Evolutionary conservation across 2,329 filamentous ascomycete species (phyloP).

Genomic region (Fusarium clavum): DNA sequence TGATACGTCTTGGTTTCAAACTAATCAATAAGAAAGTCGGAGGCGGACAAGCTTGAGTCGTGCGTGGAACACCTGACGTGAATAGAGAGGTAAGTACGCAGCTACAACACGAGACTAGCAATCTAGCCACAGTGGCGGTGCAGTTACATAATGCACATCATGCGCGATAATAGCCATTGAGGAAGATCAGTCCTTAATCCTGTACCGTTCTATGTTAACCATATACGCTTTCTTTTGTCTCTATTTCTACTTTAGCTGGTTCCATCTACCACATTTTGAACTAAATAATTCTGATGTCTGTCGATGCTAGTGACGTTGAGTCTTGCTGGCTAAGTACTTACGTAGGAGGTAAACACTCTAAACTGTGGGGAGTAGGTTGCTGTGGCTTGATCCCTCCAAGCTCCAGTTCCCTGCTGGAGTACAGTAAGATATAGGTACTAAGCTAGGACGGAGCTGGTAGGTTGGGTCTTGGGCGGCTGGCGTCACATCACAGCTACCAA

Average conservation of each 20-base stretch:
- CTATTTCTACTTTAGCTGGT: too few species aligned
- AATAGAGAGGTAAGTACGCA: conserved; percentile 38
- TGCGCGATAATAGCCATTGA: conserved; percentile 30
- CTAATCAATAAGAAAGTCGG: conserved; percentile 38
- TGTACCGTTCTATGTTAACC: background rate
- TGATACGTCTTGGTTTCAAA: conserved; percentile 34
- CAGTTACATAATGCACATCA: conserved; percentile 47
- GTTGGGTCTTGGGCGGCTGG: conserved; percentile 31
- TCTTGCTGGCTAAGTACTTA: background rate
- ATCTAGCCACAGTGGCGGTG: conserved; percentile 46
- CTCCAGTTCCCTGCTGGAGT: conserved; percentile 25
- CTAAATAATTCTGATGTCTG: background rate
- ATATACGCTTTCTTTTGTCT: background rate
- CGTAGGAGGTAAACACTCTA: background rate
- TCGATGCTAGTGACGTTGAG: background rate
- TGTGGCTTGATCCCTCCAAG: conserved; percentile 42
- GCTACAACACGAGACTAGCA: conserved; percentile 41
- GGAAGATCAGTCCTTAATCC: background rate
- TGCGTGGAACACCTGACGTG: conserved; percentile 44
- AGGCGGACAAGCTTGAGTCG: conserved; percentile 29
- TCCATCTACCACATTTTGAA: background rate
- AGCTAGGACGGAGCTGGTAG: conserved; percentile 21
- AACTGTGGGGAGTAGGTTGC: conserved; percentile 11
- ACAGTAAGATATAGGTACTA: conserved; percentile 25
- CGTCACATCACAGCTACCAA: conserved; percentile 48